A percentile compares a stretch with the other conserved stretches of the same genome.
Conservation (phyloP, 148 eudicot species). For the Rhododendron kiyosumense region DNA sequence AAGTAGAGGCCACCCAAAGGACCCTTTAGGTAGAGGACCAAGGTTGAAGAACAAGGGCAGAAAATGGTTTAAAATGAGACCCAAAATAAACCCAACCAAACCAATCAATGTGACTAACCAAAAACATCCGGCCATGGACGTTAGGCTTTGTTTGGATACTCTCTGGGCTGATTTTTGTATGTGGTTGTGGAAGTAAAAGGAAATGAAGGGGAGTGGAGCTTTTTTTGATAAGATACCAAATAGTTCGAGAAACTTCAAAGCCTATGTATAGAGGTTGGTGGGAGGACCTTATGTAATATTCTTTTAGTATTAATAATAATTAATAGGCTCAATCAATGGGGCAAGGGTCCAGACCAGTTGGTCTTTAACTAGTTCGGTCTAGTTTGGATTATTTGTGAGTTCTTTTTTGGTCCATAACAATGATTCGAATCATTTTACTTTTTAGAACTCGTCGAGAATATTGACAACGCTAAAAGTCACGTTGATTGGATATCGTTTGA, state of each 20-base stretch:
- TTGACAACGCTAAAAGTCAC: too few species aligned
- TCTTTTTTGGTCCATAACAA: too few species aligned
- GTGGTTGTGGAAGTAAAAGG: neutral
- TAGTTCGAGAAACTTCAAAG: neutral
- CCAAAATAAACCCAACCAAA: conserved; percentile 25
- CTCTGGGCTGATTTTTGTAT: neutral
- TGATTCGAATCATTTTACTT: too few species aligned
- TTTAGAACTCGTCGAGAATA: too few species aligned
- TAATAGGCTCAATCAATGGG: too few species aligned
- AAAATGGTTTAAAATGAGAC: conserved; percentile 41
- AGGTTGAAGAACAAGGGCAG: conserved; percentile 34
- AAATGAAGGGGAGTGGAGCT: neutral
- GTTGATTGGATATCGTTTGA: too few species aligned
- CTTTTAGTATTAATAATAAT: neutral
- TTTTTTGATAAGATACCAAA: neutral
- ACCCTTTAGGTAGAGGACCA: conserved; percentile 40
- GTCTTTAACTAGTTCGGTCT: too few species aligned
- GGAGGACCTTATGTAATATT: neutral
- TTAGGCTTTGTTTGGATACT: neutral
- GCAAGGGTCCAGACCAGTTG: too few species aligned
- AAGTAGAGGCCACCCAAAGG: conserved; percentile 63
- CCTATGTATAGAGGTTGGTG: conserved; percentile 11
- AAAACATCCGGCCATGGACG: conserved; percentile 13
- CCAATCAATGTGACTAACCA: conserved; percentile 14
- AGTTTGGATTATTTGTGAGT: too few species aligned